Evolutionary conservation across 352 stramenopile species (phyloP).

Genomic region (Pythium aristosporum): DNA sequence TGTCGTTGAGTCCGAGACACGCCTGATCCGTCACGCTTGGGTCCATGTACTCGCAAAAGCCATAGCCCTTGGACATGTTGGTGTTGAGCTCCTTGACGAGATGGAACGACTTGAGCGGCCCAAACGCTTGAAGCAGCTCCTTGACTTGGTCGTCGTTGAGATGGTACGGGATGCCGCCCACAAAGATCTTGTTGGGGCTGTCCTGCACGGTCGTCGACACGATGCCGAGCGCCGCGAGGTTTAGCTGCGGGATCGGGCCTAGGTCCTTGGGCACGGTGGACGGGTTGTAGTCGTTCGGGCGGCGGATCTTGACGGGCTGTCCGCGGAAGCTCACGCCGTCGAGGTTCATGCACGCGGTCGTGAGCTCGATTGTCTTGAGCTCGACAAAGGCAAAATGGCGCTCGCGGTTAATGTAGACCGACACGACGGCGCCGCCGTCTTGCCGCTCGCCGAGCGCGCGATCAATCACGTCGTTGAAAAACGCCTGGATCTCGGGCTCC

Average conservation of each 20-base stretch:
- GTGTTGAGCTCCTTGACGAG: constrained; percentile 93
- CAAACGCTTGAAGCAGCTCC: constrained; percentile 95
- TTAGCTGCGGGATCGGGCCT: constrained; percentile 85
- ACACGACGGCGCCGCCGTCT: constrained; percentile 76
- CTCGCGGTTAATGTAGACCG: constrained; percentile 96
- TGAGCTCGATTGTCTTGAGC: constrained; percentile 96
- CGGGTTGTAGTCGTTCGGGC: constrained; percentile 98
- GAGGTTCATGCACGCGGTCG: constrained; percentile 94
- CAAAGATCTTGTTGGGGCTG: constrained; percentile 98
- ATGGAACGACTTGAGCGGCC: constrained; percentile 94
- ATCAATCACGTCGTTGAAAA: constrained; percentile 93
- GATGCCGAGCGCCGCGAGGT: constrained; percentile 92
- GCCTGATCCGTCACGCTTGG: constrained; percentile 89
- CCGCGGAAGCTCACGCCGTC: constrained; percentile 95
- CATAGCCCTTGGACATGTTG: constrained; percentile 96
- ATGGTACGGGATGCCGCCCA: constrained; percentile 97
- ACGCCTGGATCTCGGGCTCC: constrained; percentile 85
- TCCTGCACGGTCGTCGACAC: constrained; percentile 94
- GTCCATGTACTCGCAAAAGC: constrained; percentile 97
- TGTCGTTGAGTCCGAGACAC: constrained; percentile 94
- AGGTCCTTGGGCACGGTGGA: constrained; percentile 82
- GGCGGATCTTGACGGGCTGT: constrained; percentile 94
- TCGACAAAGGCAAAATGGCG: constrained; percentile 98
- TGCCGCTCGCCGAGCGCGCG: constrained; percentile 74
- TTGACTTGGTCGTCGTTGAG: constrained; percentile 94